Base-by-base conservation (phyloP, 169 alveolate species). In the Eimeria acervulina region DNA sequence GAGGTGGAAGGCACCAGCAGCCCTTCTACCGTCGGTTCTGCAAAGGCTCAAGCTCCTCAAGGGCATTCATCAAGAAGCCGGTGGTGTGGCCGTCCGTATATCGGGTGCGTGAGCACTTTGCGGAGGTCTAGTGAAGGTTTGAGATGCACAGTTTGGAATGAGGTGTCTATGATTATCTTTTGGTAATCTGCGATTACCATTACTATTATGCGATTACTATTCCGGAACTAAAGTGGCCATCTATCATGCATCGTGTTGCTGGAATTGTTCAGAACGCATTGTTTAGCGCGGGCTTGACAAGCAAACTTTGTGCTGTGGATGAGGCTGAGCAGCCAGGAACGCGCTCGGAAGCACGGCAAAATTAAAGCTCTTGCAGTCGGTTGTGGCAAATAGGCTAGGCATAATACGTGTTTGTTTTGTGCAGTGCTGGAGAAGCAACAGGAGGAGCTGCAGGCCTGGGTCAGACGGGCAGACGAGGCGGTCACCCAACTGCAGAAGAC, bases 11-110 rank as follows among this genome's bases (percentile, higher is more conserved):
- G 90, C 78, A 6, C 81, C 90, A 12, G 97, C 97, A 7, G 95
- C 95, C 36, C 81, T 94, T 42, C 80, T 90, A 40, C 97, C 97
- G 33, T 76, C 95, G 10, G 93, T 95, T 38, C 59, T 95, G 23
- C 83, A 95, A 47, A 12, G 97, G 52, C 93, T 95, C 10, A 68
- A 88, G 95, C 52, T 85, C 8, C 94, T 95, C 63, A 95, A 90
- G 33, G 78, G 78, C 52, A 70, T 95, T 12, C 97, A 95, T 61
- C 97, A 89, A 28, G 97, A 95, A 70, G 97, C 97, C 31, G 95
- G 94, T 5, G 97, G 97, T 31, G 78, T 95, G 40, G 72, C 93
- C 44, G 93, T 88, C 47, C 95, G 97, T 7, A 93, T 95, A 21
- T 61, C 83, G 26, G 93, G 97, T 95, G 91, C 52, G 95, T 10